Evolutionary conservation across 345 rosid genomes (phyloP).

Genomic region (Citrus mangshanensis): DNA sequence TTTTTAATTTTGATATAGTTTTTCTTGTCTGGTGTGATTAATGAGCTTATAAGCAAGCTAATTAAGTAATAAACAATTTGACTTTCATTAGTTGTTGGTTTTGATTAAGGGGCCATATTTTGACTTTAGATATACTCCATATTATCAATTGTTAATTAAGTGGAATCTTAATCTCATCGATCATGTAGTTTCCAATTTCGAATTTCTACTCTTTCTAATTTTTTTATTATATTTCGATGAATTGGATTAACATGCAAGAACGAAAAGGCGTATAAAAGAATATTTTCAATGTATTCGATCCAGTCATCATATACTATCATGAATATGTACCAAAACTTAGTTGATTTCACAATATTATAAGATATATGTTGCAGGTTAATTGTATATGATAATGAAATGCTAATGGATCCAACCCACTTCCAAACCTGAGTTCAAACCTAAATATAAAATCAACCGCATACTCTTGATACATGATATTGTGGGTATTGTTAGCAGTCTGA

Average conservation of each 20-base stretch:
- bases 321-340: too few species aligned
- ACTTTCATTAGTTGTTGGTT: background rate
- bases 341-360: background rate
- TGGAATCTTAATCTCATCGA: background rate
- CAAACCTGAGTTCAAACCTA: background rate
- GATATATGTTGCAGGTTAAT: constrained; percentile 2
- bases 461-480: constrained; percentile 4
- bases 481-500: constrained; percentile 12
- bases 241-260: background rate
- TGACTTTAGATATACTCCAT: background rate
- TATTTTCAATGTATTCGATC: background rate
- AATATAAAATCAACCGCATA: background rate
- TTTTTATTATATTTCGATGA: background rate
- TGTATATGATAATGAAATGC: constrained; percentile 2
- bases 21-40: background rate
- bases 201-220: background rate
- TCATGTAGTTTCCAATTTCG: background rate
- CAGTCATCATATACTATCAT: background rate
- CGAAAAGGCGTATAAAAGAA: background rate
- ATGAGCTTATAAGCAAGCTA: background rate
- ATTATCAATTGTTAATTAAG: background rate
- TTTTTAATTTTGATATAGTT: background rate
- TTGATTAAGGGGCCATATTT: background rate
- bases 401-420: constrained; percentile 14
- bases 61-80: background rate